Evolutionary conservation across 495 filamentous ascomycete species (phyloP).

Genomic region (Cercophora sp.): DNA sequence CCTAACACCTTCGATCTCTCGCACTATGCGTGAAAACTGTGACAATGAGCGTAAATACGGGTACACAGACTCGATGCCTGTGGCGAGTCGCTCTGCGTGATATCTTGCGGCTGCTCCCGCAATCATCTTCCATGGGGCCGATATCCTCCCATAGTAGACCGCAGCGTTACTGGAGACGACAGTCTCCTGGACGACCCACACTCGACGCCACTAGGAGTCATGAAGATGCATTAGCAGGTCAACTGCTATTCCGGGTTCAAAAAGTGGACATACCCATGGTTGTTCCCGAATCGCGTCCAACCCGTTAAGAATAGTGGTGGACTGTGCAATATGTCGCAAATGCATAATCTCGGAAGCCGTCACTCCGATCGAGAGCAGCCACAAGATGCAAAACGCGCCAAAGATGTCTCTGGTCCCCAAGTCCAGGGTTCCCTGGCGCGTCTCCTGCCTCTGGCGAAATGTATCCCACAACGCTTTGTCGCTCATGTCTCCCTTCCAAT

Average conservation of each 20-base stretch:
- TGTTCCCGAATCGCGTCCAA: constrained; percentile 15
- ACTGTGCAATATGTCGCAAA: constrained; percentile 14
- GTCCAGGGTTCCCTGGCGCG: neutral
- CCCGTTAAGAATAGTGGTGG: constrained; percentile 12
- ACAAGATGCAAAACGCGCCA: constrained; percentile 16
- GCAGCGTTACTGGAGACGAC: constrained; percentile 10
- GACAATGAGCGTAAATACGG: constrained; percentile 5
- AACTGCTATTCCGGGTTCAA: too few species aligned
- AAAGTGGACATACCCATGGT: constrained; percentile 2
- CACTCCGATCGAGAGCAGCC: constrained; percentile 12
- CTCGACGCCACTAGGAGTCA: constrained; percentile 8
- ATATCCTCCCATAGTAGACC: constrained; percentile 11
- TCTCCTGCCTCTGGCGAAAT: constrained; percentile 5
- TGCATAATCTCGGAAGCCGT: constrained; percentile 9
- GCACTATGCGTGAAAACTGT: constrained; percentile 12
- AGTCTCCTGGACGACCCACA: constrained; percentile 18
- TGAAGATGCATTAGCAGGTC: neutral
- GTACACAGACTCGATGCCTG: constrained; percentile 10
- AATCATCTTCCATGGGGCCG: constrained; percentile 15
- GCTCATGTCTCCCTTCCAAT: constrained; percentile 9
- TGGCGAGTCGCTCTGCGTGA: constrained; percentile 2
- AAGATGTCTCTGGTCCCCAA: constrained; percentile 8
- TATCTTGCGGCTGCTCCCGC: constrained; percentile 12
- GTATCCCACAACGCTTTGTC: constrained; percentile 2
- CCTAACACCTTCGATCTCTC: constrained; percentile 18